Evolutionary conservation across 495 filamentous ascomycete genomes (phyloP).

Genomic region (Aspergillus asperescens): DNA sequence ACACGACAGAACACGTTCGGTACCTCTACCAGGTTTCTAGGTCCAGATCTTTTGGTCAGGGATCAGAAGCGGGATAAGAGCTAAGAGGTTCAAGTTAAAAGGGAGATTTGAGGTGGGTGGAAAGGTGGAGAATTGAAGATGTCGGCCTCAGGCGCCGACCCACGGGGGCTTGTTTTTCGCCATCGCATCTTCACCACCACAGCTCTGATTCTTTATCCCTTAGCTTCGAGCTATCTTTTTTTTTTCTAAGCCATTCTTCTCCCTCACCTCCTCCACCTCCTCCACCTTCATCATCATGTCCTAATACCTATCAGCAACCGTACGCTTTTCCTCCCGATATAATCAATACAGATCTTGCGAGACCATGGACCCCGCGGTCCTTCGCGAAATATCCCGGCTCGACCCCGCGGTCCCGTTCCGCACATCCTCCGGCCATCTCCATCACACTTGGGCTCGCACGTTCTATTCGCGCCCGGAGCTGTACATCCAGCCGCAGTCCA

Average conservation of each 20-base stretch:
- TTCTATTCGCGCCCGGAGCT: constrained; percentile 83
- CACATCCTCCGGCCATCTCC: constrained; percentile 60
- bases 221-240: not conserved
- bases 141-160: not conserved
- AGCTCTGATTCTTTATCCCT: not conserved
- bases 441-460: constrained; percentile 96
- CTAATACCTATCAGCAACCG: not conserved
- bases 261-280: not conserved
- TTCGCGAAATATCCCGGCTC: constrained; percentile 50
- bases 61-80: not conserved
- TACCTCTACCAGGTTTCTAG: too few relatives aligned
- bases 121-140: not conserved
- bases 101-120: too few relatives aligned
- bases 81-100: too few relatives aligned
- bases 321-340: not conserved
- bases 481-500: constrained; percentile 73
- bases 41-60: too few relatives aligned
- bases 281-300: not conserved
- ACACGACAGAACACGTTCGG: too few relatives aligned
- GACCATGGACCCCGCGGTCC: constrained; percentile 46
- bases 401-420: constrained; percentile 68
- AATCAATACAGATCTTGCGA: not conserved
- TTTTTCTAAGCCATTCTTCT: not conserved
- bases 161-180: not conserved
- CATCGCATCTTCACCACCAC: not conserved